Evolutionary conservation across 2,329 filamentous ascomycete species (phyloP).

Genomic region (Diaporthe amygdali): DNA sequence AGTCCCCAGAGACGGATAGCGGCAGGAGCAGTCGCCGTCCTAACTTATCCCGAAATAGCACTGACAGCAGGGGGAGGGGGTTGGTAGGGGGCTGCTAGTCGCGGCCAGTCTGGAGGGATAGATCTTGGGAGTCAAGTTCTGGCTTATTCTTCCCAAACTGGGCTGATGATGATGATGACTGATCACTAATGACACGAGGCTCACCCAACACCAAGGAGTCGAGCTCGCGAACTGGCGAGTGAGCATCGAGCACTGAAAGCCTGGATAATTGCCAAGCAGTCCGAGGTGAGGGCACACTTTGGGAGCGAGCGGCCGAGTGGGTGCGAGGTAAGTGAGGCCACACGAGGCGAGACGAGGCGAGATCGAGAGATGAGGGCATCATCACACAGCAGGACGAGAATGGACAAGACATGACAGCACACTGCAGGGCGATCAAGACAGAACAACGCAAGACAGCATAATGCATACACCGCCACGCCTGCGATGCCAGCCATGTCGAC

Average conservation of each 20-base stretch:
- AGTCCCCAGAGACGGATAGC: conserved; percentile 9
- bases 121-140: not conserved
- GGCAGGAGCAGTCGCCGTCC: not conserved
- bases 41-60: conserved; percentile 11
- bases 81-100: too few relatives aligned
- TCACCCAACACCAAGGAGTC: not conserved
- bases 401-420: not conserved
- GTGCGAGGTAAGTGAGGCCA: too few relatives aligned
- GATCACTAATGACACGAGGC: not conserved
- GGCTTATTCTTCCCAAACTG: not conserved
- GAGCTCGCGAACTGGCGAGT: conserved; percentile 7
- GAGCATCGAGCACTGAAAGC: not conserved
- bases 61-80: conserved; percentile 4
- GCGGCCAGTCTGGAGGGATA: not conserved
- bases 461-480: conserved; percentile 3
- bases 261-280: not conserved
- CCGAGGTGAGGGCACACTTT: not conserved
- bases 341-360: not conserved
- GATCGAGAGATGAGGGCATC: not conserved
- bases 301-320: not conserved
- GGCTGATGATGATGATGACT: not conserved
- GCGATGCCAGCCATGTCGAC: conserved; percentile 9
- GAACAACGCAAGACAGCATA: not conserved
- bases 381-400: not conserved
- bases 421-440: too few relatives aligned